Conservation (phyloP, 2,329 filamentous ascomycete species). For the Neopestalotiopsis rosae region DNA sequence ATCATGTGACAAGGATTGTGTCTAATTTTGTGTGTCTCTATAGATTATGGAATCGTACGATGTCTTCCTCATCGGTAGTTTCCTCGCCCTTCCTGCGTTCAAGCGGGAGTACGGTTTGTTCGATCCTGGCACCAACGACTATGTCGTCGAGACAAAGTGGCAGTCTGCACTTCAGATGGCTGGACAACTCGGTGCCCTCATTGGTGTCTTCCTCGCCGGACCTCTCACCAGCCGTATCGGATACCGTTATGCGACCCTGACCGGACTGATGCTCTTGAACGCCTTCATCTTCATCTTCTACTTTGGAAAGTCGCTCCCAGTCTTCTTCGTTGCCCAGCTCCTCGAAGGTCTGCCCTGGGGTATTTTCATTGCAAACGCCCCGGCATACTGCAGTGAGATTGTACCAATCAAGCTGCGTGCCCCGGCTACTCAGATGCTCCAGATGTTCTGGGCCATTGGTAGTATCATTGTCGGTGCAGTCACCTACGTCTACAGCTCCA, state of each 20-base stretch:
- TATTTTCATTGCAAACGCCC: slow-evolving; percentile 38
- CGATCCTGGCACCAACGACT: slow-evolving; percentile 27
- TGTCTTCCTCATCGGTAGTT: slow-evolving; percentile 66
- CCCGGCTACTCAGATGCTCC: slow-evolving; percentile 44
- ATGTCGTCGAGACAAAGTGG: slow-evolving; percentile 58
- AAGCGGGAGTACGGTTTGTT: slow-evolving; percentile 49
- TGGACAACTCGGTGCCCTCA: slow-evolving; percentile 63
- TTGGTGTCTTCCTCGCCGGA: slow-evolving; percentile 64
- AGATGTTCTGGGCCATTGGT: slow-evolving; percentile 55
- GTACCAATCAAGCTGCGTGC: slow-evolving; percentile 63
- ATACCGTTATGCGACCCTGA: slow-evolving; percentile 37
- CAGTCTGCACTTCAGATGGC: slow-evolving; percentile 61
- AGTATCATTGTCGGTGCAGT: slow-evolving; percentile 65
- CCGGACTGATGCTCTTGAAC: slow-evolving; percentile 33
- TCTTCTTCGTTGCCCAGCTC: slow-evolving; percentile 34
- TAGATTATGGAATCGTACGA: slow-evolving; percentile 71
- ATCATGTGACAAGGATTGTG: background rate
- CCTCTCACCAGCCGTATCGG: slow-evolving; percentile 61
- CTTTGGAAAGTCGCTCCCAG: slow-evolving; percentile 28
- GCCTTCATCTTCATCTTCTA: slow-evolving; percentile 37
- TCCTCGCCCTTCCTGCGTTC: slow-evolving; percentile 58
- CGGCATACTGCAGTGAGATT: slow-evolving; percentile 57
- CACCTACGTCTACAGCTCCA: slow-evolving; percentile 59
- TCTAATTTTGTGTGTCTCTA: slow-evolving; percentile 35
- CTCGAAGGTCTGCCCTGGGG: slow-evolving; percentile 39